phyloP scores from a whole-genome alignment of 768 basidiomycete genomes.

The Amanita phalloides region DNA sequence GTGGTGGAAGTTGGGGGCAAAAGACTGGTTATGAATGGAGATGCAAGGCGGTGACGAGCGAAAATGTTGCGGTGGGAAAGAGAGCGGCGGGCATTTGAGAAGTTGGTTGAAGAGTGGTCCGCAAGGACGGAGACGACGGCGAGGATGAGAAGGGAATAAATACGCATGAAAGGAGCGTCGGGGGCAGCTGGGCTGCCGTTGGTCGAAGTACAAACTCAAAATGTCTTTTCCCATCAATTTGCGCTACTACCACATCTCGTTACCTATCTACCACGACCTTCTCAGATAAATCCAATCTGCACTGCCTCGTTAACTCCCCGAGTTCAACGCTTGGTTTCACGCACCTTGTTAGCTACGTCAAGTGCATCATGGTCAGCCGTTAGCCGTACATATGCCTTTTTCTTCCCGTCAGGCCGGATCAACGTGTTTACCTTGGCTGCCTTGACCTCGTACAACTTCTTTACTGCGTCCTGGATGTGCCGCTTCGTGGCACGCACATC shows the following conservation, averaged over 20 bases:
- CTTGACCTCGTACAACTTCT: slow-evolving; percentile 97
- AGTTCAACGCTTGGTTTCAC: neutral
- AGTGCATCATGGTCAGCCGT: slow-evolving; percentile 94
- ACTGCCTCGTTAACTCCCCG: slow-evolving; percentile 1
- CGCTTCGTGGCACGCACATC: slow-evolving; percentile 95
- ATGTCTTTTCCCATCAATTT: neutral
- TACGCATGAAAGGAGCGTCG: slow-evolving; percentile 11
- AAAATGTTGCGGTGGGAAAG: slow-evolving; percentile 11
- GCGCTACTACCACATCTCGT: neutral
- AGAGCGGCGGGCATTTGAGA: slow-evolving; percentile 24
- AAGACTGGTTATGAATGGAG: neutral
- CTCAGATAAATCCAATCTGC: slow-evolving; percentile 91
- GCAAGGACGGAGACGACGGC: slow-evolving; percentile 21
- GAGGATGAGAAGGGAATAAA: slow-evolving; percentile 20
- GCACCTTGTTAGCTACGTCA: slow-evolving; percentile 95
- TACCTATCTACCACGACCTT: neutral
- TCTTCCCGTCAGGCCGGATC: slow-evolving; percentile 97
- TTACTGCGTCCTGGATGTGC: slow-evolving; percentile 98
- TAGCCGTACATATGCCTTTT: slow-evolving; percentile 97
- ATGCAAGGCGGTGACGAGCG: neutral
- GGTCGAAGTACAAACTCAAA: slow-evolving; percentile 1
- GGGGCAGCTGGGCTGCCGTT: neutral
- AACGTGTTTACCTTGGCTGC: slow-evolving; percentile 96
- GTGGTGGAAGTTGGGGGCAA: neutral
- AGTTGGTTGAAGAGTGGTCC: slow-evolving; percentile 25